Conservation (phyloP, 768 basidiomycete genomes). For the Termitomyces sp. region DNA sequence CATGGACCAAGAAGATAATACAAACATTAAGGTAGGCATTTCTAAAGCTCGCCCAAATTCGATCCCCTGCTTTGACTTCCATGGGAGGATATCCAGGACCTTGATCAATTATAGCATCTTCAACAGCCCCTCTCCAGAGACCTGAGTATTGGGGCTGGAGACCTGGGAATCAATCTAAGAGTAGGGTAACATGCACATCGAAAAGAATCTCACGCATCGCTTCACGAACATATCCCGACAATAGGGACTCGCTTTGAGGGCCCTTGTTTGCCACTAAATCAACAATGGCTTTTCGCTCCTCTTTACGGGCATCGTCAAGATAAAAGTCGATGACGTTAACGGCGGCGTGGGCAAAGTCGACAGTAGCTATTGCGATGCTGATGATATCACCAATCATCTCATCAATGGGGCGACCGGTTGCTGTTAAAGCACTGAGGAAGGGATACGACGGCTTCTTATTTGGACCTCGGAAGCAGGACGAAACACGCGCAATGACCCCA, state of each 20-base stretch:
- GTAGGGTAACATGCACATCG: background rate
- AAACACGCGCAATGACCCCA: background rate
- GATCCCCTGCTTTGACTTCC: slow-evolving; percentile 34
- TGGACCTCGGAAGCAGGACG: slow-evolving; percentile 6
- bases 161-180: slow-evolving; percentile 16
- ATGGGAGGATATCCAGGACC: slow-evolving; percentile 29
- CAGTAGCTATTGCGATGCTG: slow-evolving; percentile 42
- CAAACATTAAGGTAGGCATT: slow-evolving; percentile 39
- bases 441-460: slow-evolving; percentile 29
- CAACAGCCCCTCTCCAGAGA: slow-evolving; percentile 32
- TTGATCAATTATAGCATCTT: slow-evolving; percentile 29
- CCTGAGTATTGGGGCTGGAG: slow-evolving; percentile 37
- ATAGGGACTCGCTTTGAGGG: slow-evolving; percentile 25
- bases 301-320: slow-evolving; percentile 34
- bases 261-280: slow-evolving; percentile 28
- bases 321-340: slow-evolving; percentile 51
- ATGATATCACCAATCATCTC: slow-evolving; percentile 39
- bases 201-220: slow-evolving; percentile 34
- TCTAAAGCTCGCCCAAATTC: slow-evolving; percentile 34
- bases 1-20: background rate
- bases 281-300: slow-evolving; percentile 34
- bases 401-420: slow-evolving; percentile 32
- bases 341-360: slow-evolving; percentile 43
- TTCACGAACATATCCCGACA: slow-evolving; percentile 47
- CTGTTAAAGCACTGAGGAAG: slow-evolving; percentile 33